Percentiles rank a stretch among this genome's conserved stretches.
Conservation (phyloP, 768 basidiomycete species). For the Macrocybe gigantea region DNA sequence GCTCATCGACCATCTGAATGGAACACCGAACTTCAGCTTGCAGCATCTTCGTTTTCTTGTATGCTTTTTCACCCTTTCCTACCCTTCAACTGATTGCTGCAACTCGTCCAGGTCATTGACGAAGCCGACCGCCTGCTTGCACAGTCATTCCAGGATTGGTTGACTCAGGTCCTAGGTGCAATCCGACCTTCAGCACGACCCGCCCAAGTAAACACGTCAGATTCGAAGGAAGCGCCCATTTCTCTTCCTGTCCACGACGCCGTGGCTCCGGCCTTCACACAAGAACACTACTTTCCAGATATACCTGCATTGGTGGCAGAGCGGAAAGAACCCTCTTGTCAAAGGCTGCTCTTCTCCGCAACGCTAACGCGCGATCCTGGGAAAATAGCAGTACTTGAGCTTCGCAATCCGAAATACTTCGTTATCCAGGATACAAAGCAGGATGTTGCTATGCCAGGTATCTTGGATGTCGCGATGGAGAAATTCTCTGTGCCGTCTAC, state of each 20-base stretch:
- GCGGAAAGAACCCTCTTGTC: constrained; percentile 61
- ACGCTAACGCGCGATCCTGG: constrained; percentile 92
- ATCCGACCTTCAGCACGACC: constrained; percentile 32
- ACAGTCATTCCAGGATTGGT: constrained; percentile 96
- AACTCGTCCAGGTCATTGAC: constrained; percentile 72
- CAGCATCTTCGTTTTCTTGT: constrained; percentile 96
- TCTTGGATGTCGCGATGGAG: constrained; percentile 59
- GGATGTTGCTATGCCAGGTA: constrained; percentile 23
- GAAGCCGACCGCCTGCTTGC: constrained; percentile 95
- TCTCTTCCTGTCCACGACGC: constrained; percentile 36
- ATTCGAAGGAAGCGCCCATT: background rate
- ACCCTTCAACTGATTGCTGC: background rate
- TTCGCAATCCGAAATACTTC: constrained; percentile 82
- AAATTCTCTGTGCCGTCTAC: constrained; percentile 79
- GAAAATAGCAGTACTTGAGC: constrained; percentile 78
- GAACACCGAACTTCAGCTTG: constrained; percentile 84
- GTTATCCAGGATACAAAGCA: constrained; percentile 59
- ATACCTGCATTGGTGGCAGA: constrained; percentile 51
- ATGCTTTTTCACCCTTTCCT: constrained; percentile 17
- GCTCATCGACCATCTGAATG: constrained; percentile 87
- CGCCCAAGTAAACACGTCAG: background rate
- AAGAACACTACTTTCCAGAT: constrained; percentile 31
- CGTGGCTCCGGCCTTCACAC: constrained; percentile 56
- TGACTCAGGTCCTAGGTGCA: constrained; percentile 76
- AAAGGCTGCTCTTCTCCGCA: constrained; percentile 94